phyloP scores from a whole-genome alignment of 2,329 filamentous ascomycete species.

The Curvularia eragrostidis region DNA sequence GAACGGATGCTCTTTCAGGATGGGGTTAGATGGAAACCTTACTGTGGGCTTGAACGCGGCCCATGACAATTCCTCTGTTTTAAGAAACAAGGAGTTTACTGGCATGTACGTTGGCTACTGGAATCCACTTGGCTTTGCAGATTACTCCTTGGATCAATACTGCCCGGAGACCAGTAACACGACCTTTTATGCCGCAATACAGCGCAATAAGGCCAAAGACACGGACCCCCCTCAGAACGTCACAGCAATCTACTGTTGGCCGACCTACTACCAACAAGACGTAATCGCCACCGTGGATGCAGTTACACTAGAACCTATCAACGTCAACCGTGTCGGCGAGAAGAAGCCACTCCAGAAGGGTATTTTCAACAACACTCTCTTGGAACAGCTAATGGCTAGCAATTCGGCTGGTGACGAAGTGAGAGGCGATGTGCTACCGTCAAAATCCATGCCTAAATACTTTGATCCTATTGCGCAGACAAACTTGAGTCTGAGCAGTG shows the following conservation, averaged over 20 bases:
- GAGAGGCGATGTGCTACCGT: slow-evolving; percentile 20
- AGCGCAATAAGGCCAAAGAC: slow-evolving; percentile 17
- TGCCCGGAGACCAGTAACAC: slow-evolving; percentile 48
- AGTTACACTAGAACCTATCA: background rate
- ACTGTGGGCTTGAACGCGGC: slow-evolving; percentile 12
- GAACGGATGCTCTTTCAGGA: background rate
- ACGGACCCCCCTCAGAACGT: slow-evolving; percentile 26
- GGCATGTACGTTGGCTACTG: slow-evolving; percentile 57
- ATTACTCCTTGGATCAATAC: slow-evolving; percentile 36
- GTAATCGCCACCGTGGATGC: slow-evolving; percentile 52
- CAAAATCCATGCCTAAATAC: slow-evolving; percentile 15
- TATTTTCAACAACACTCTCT: slow-evolving; percentile 49
- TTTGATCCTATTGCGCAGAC: slow-evolving; percentile 6
- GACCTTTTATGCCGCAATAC: slow-evolving; percentile 28
- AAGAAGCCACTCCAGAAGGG: slow-evolving; percentile 31
- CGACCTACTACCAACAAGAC: slow-evolving; percentile 55
- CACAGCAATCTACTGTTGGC: slow-evolving; percentile 32
- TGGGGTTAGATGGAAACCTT: slow-evolving; percentile 21
- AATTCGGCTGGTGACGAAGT: background rate
- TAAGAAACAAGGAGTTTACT: slow-evolving; percentile 26
- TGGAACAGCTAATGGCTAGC: slow-evolving; percentile 43
- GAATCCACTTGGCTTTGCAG: slow-evolving; percentile 37
- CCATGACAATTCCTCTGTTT: background rate
- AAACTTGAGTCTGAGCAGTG: slow-evolving; percentile 18
- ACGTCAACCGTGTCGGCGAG: slow-evolving; percentile 25